phyloP scores from a whole-genome alignment of 2,329 filamentous ascomycete genomes.

The Trichoderma aggressivum region DNA sequence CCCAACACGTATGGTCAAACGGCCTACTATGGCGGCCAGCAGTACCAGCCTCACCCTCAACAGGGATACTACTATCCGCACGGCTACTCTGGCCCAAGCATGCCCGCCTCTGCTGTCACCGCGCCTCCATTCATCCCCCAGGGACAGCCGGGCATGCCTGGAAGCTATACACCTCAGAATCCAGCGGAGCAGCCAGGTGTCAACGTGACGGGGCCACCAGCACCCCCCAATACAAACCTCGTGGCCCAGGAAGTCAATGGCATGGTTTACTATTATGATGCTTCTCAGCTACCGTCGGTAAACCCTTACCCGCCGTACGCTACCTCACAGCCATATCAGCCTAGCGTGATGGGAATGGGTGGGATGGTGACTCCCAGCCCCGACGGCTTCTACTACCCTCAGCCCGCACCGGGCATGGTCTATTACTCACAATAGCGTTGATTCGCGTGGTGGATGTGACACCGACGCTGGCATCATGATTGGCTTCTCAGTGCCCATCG shows the following conservation, averaged over 20 bases:
- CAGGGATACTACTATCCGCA: slow-evolving; percentile 68
- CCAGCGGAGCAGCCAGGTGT: slow-evolving; percentile 38
- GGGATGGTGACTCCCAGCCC: slow-evolving; percentile 73
- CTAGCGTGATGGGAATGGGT: slow-evolving; percentile 65
- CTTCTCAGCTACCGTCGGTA: slow-evolving; percentile 63
- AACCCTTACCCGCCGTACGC: slow-evolving; percentile 47
- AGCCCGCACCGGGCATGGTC: slow-evolving; percentile 52
- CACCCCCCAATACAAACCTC: slow-evolving; percentile 41
- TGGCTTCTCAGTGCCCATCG: slow-evolving; percentile 26
- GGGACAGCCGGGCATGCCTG: slow-evolving; percentile 44
- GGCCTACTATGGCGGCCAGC: slow-evolving; percentile 51
- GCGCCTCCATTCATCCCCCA: slow-evolving; percentile 58
- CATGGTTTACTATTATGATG: slow-evolving; percentile 93
- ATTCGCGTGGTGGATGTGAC: slow-evolving; percentile 22
- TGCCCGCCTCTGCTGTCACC: slow-evolving; percentile 44
- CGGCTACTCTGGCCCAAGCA: slow-evolving; percentile 46
- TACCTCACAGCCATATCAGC: slow-evolving; percentile 50
- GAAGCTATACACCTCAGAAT: slow-evolving; percentile 42
- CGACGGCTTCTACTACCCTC: slow-evolving; percentile 69
- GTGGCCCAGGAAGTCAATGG: slow-evolving; percentile 88
- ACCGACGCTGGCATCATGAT: slow-evolving; percentile 24
- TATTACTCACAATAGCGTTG: slow-evolving; percentile 58
- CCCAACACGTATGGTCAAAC: slow-evolving; percentile 63
- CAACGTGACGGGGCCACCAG: slow-evolving; percentile 30
- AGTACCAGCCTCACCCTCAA: slow-evolving; percentile 39